A percentile compares a stretch with the other conserved stretches of the same genome.
These are phyloP conservation scores for Neonectria magnoliae DNA, from an alignment of 2,329 filamentous ascomycete genomes.

Conservation along the genomic window DNA sequence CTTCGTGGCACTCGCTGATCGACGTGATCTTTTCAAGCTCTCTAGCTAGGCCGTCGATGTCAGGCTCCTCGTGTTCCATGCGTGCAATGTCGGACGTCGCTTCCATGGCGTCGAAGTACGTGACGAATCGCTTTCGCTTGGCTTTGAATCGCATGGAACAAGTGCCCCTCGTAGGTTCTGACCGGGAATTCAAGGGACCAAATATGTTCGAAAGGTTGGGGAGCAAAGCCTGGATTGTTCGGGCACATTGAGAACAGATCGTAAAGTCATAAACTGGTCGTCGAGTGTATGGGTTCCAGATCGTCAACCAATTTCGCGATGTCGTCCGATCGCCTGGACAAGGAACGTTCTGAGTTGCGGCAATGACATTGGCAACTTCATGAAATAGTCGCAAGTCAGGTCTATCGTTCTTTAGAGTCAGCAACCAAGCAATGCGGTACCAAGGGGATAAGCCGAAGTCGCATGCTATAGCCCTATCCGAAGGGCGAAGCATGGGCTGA, in stretches of 20 bases:
- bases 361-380: slow-evolving; percentile 69
- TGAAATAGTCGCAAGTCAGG: slow-evolving; percentile 75
- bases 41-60: slow-evolving; percentile 71
- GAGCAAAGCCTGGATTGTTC: slow-evolving; percentile 76
- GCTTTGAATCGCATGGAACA: slow-evolving; percentile 75
- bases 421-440: slow-evolving; percentile 85
- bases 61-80: slow-evolving; percentile 56
- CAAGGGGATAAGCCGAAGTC: slow-evolving; percentile 82
- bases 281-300: slow-evolving; percentile 74
- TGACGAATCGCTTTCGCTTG: slow-evolving; percentile 63
- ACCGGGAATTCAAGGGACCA: slow-evolving; percentile 58
- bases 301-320: slow-evolving; percentile 77
- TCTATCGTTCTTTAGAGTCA: slow-evolving; percentile 76
- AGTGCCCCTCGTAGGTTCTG: slow-evolving; percentile 58
- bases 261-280: slow-evolving; percentile 75
- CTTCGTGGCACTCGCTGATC: slow-evolving; percentile 71
- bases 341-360: slow-evolving; percentile 60
- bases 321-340: slow-evolving; percentile 67
- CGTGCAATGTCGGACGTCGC: slow-evolving; percentile 62
- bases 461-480: slow-evolving; percentile 71
- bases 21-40: slow-evolving; percentile 68
- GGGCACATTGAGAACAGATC: slow-evolving; percentile 79
- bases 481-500: slow-evolving; percentile 63
- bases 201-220: slow-evolving; percentile 78
- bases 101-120: slow-evolving; percentile 71